phyloP scores from a whole-genome alignment of 1,284 basidiomycete species.

The Wallemia hederae region DNA sequence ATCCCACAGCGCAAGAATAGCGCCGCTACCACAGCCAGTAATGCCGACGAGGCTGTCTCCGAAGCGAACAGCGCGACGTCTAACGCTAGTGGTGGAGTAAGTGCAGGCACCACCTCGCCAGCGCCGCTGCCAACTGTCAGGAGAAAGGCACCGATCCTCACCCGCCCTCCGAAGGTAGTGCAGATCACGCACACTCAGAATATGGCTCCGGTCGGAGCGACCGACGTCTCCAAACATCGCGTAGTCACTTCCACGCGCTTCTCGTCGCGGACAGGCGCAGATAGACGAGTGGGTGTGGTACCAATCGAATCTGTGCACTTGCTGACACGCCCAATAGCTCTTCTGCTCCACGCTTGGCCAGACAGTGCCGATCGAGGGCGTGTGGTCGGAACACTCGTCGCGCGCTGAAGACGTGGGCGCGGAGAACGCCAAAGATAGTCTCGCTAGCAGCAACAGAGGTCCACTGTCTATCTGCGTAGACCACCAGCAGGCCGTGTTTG shows the following conservation, averaged over 20 bases:
- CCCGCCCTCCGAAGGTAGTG: conserved; percentile 45
- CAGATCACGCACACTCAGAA: conserved; percentile 52
- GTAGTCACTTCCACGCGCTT: conserved; percentile 62
- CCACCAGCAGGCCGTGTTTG: not conserved
- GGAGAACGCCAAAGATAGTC: not conserved
- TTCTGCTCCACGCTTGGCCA: not conserved
- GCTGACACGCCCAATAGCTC: too few species aligned
- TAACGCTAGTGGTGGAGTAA: too few species aligned
- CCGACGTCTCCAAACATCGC: conserved; percentile 44
- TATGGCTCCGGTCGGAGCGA: conserved; percentile 39
- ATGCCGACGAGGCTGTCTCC: not conserved
- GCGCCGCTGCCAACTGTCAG: not conserved
- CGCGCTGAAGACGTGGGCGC: not conserved
- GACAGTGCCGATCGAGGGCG: not conserved
- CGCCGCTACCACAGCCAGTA: too few species aligned
- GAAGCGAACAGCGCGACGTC: not conserved
- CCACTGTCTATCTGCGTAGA: not conserved
- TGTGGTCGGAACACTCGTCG: not conserved
- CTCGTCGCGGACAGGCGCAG: conserved; percentile 44
- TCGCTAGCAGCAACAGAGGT: not conserved
- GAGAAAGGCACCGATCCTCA: conserved; percentile 17
- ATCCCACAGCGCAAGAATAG: not conserved
- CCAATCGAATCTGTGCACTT: too few species aligned
- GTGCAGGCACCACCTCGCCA: too few species aligned
- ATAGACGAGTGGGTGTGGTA: conserved; percentile 36